Percentiles rank a stretch among this genome's conserved stretches.
These are phyloP conservation scores for Inosperma sp. DNA, from an alignment of 768 basidiomycete species.

Conservation along the genomic window DNA sequence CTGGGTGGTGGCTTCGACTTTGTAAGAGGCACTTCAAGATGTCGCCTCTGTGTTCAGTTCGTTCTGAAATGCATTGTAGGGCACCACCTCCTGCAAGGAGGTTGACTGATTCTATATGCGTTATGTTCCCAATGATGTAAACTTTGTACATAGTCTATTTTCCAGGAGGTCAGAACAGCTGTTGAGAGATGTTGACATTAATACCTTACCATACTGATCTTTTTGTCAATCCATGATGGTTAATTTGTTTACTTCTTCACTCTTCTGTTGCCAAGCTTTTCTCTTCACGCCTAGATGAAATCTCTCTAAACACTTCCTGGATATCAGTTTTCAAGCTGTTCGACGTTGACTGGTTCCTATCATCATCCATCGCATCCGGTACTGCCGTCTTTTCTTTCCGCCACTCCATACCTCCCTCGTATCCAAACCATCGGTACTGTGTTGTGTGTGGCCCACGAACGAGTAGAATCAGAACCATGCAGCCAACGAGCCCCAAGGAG, in stretches of 20 bases:
- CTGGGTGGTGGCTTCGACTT: constrained; percentile 46
- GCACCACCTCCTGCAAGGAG: not conserved
- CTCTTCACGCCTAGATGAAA: not conserved
- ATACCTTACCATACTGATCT: too few species aligned
- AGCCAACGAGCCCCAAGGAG: constrained; percentile 53
- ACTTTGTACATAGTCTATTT: too few species aligned
- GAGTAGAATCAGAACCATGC: constrained; percentile 53
- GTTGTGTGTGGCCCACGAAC: constrained; percentile 64
- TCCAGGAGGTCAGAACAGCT: too few species aligned
- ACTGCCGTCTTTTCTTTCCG: not conserved
- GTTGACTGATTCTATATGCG: not conserved
- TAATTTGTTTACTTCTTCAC: too few species aligned
- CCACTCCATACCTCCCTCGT: constrained; percentile 47
- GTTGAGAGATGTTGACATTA: not conserved
- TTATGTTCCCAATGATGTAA: constrained; percentile 2
- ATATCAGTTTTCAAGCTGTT: too few species aligned
- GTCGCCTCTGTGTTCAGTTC: not conserved
- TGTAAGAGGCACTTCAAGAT: constrained; percentile 24
- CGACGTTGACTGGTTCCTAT: not conserved
- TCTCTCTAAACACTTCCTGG: too few species aligned
- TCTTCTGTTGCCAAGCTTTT: not conserved
- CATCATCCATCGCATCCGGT: not conserved
- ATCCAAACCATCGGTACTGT: constrained; percentile 60
- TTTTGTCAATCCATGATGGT: too few species aligned
- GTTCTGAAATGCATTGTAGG: not conserved